Base-by-base conservation (phyloP, 768 basidiomycete genomes). In the Boletus vermiculosoides region DNA sequence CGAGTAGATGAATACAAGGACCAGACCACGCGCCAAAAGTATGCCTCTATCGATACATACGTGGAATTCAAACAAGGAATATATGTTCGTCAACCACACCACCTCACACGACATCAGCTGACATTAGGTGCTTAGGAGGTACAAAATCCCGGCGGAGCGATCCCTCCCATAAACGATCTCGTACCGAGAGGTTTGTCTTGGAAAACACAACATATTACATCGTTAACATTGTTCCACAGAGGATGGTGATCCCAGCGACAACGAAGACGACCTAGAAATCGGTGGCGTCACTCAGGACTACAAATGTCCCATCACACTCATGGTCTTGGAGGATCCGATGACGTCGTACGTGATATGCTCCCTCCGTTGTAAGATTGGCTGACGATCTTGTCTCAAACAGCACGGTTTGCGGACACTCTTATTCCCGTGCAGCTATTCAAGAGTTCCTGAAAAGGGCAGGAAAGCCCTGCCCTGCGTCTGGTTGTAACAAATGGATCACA, bases 261-360 rank as follows among this genome's bases (percentile, higher is more conserved):
- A 86, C 50, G 94, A 95, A 33, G 90, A 94, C 51, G 95, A 97
- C 13, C 72, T 98, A 33, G 88, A 94, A 72, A 77, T 96, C 49
- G 95, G 95, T 51, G 94, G 92, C 25, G 80, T 86, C 30, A 88
- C 86, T 7, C 89, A 91, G 66, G 86, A 85, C 64, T 92, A 86
- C 77, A 87, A 84, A 54, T 96, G 94, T 63, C 94, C 94, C 2
- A 75, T 98, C 49, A 85, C 88, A 1, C 76, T 94, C 44, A 80
- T 76, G 3, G 69, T 79, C 15, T 78, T 92, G 39, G 78, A 78
- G 22, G 78, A 96, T 50, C 93, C 95, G 2, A 75, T 90, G 56
- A 92, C 88, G 4, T 93, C 91, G 94, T 95, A 67, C 54, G 88
- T 65, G 33, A 45, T n/a, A 45, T 48, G 47, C 22, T 20, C 5